These are phyloP conservation scores for Mucor indicus DNA, from an alignment of 371 early-diverging fungal species.

Conservation along the genomic window DNA sequence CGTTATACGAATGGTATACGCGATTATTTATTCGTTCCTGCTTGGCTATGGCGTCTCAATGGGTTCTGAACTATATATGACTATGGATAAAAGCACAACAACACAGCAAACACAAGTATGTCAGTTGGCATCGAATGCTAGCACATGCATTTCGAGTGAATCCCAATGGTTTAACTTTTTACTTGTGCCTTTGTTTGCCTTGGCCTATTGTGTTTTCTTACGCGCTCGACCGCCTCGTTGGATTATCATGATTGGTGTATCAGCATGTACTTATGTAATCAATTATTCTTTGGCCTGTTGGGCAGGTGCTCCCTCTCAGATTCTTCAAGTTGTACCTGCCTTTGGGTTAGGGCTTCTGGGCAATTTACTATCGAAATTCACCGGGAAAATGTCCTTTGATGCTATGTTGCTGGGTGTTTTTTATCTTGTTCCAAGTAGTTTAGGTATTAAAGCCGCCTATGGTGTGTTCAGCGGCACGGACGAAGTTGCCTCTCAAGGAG, in stretches of 20 bases:
- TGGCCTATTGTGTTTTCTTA: conserved; percentile 39
- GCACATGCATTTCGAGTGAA: conserved; percentile 26
- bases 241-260: conserved; percentile 36
- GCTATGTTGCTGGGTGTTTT: conserved; percentile 51
- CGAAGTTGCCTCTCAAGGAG: conserved; percentile 37
- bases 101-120: conserved; percentile 8
- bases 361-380: conserved; percentile 48
- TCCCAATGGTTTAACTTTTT: conserved; percentile 33
- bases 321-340: conserved; percentile 48
- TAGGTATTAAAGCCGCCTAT: conserved; percentile 46
- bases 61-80: conserved; percentile 52
- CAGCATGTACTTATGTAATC: conserved; percentile 25
- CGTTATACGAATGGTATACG: conserved; percentile 76
- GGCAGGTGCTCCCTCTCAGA: conserved; percentile 48
- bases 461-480: conserved; percentile 34
- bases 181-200: conserved; percentile 39
- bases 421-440: conserved; percentile 54
- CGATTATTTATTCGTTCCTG: conserved; percentile 73
- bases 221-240: conserved; percentile 35
- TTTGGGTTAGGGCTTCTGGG: conserved; percentile 55
- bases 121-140: conserved; percentile 14
- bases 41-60: conserved; percentile 80
- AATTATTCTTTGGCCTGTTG: conserved; percentile 30
- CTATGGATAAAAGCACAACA: conserved; percentile 24
- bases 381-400: conserved; percentile 56